These are phyloP conservation scores for Xylogone sp. DNA, from an alignment of 2,329 filamentous ascomycete genomes.

Conservation along the genomic window DNA sequence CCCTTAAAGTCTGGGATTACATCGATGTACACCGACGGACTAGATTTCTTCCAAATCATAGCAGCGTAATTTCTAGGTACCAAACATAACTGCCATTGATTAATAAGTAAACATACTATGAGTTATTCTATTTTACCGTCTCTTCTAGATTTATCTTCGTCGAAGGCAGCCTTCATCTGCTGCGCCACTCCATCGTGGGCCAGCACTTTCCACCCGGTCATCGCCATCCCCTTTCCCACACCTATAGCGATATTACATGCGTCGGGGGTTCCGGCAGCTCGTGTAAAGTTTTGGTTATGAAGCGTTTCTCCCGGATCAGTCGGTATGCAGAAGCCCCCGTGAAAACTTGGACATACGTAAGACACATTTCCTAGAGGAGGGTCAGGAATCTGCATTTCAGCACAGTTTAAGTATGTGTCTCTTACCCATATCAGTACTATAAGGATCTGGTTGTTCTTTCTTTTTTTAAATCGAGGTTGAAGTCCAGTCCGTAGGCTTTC, in stretches of 20 bases:
- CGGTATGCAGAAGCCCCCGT: slow-evolving; percentile 9
- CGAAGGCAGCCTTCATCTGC: too few relatives aligned
- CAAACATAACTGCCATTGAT: too few relatives aligned
- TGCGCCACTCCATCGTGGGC: too few relatives aligned
- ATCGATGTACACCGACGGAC: too few relatives aligned
- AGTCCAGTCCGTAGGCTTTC: not conserved
- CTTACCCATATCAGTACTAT: slow-evolving; percentile 1
- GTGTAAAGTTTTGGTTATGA: slow-evolving; percentile 20
- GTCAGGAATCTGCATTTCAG: too few relatives aligned
- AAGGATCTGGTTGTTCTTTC: slow-evolving; percentile 1
- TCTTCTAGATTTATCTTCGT: too few relatives aligned
- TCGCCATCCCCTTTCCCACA: slow-evolving; percentile 19
- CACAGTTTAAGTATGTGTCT: not conserved
- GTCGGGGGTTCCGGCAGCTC: slow-evolving; percentile 24
- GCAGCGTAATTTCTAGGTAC: too few relatives aligned
- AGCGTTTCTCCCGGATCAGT: slow-evolving; percentile 11
- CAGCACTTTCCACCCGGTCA: slow-evolving; percentile 1
- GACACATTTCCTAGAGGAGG: slow-evolving; percentile 5
- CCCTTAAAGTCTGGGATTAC: too few relatives aligned
- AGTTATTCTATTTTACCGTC: too few relatives aligned
- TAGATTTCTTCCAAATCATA: too few relatives aligned
- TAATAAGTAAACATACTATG: too few relatives aligned
- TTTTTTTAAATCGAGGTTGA: slow-evolving; percentile 3
- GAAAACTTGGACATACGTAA: slow-evolving; percentile 9
- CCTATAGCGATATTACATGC: slow-evolving; percentile 18